Conservation (phyloP, 768 basidiomycete species). For the Phaffia tasmanica region DNA sequence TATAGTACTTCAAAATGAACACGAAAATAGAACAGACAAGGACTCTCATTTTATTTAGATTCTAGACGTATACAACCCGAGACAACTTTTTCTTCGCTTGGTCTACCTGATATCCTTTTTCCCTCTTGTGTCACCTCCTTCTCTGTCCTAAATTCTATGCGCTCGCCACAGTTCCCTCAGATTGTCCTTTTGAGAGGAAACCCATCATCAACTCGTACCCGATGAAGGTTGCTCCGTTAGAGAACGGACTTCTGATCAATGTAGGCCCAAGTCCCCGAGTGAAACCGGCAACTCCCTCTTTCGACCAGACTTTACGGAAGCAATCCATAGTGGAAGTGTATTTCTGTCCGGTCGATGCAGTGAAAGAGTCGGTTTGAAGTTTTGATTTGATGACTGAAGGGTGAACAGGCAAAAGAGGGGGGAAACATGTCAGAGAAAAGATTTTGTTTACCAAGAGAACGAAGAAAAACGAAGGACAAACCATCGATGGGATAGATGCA, state of each 20-base stretch:
- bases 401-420: conserved; percentile 23
- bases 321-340: conserved; percentile 76
- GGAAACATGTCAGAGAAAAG: background rate
- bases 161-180: background rate
- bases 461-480: background rate
- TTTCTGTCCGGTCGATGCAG: conserved; percentile 54
- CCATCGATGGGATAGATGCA: conserved; percentile 24
- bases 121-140: too few species aligned
- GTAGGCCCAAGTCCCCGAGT: conserved; percentile 85
- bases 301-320: conserved; percentile 65
- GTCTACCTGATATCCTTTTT: too few species aligned
- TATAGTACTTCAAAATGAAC: too few species aligned
- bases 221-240: conserved; percentile 92
- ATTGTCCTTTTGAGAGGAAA: conserved; percentile 27
- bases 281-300: conserved; percentile 76
- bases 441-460: conserved; percentile 3
- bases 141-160: too few species aligned
- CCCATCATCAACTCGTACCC: conserved; percentile 89
- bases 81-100: too few species aligned
- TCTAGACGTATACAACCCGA: too few species aligned
- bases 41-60: too few species aligned
- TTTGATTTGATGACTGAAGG: conserved; percentile 79
- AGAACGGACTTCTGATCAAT: conserved; percentile 74
- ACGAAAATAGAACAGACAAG: too few species aligned
- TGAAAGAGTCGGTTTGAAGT: conserved; percentile 88